Evolutionary conservation across 495 filamentous ascomycete genomes (phyloP), one percentile per base, ranked within the genome.

Genomic region (Talaromyces liani): DNA sequence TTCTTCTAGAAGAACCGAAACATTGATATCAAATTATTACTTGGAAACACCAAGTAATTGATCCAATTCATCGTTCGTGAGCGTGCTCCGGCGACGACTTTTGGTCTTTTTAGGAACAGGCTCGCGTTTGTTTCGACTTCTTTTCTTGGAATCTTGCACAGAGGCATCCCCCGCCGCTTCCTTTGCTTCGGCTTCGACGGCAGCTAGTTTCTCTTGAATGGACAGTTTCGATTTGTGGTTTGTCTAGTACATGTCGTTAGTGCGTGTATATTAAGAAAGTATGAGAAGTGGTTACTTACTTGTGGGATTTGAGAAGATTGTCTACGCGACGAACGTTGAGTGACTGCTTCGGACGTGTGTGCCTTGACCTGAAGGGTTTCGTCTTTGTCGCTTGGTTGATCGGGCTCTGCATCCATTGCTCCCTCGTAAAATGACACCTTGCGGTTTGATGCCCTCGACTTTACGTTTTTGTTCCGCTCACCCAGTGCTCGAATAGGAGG

Each of bases 21-120:
- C 18, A 22, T 20, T 49, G 5, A 49, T 20, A 16, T 20, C 6
- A 9, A 33, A 65, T 31, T 65, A 65, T 51, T n/a, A n/a, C n/a
- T 71, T 65, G 24, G 68, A 60, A 57, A 73, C 67, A 27, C 79
- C 76, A 74, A 88, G 83, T 66, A 88, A 72, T 54, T 85, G 84
- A 61, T 88, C 85, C 55, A 91, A 67, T 66, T 92, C 89, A 76
- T 87, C 86, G n/a, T 82, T 85, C 24, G 85, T 88, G 0, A 92
- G 75, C 7, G 89, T 91, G 63, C 88, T 91, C 51, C 88, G 75
- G 67, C 89, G 76, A 59, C 89, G 78, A 55, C 78, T 82, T 47
- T 60, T 71, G 68, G 70, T 75, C 72, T 70, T 72, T 77, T 70
- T 77, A 67, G 69, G 78, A 45, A 70, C 71, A 47, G 66, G 65